Base-by-base conservation (phyloP, 257 asterid genomes). In the Solanum clarkiae region DNA sequence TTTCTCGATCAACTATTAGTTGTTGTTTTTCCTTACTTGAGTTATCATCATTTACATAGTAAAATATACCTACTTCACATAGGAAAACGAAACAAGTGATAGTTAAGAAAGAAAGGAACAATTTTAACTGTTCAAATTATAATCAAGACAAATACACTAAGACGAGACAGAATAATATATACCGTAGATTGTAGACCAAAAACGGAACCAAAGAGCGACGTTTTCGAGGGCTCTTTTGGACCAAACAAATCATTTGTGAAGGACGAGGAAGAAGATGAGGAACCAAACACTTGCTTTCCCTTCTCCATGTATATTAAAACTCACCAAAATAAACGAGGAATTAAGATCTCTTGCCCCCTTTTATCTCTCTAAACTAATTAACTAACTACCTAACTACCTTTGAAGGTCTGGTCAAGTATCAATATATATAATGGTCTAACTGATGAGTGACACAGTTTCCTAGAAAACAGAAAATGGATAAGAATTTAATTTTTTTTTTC, bases 111-210 rank as follows among this genome's bases (percentile, higher is more conserved):
- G 6, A 36, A 36, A 36, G 40, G 5, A 36, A 36, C 40, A 36
- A 36, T 36, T 51, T 51, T 51, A 4, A 11, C 5, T 12, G 17
- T 1, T 0, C 6, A 65, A 65, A 14, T 26, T 13, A 1, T 65
- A 65, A 65, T 1, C 14, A 14, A 14, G 72, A 14, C 13, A 4
- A 65, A 65, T 0, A 29, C 29, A 29, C 15, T 32, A 1, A 15
- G 32, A 66, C 7, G 1, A n/a, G 0, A 32, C 3, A 0, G 0
- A 49, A 2, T 49, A 49, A 47, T 94, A 36, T 36, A 36, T 36
- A 93, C 98, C 94, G 86, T 90, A 18, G 92, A 79, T 42, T 93
- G 87, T 53, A 94, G 94, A 17, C 93, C 97, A 84, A 95, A 93
- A 85, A 93, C 86, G n/a, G 97, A 88, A 18, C 89, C 93, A 82